Evolutionary conservation across 805 yeast species (phyloP), one percentile per base, ranked within the genome.

Genomic region (Pichia phayaonensis): DNA sequence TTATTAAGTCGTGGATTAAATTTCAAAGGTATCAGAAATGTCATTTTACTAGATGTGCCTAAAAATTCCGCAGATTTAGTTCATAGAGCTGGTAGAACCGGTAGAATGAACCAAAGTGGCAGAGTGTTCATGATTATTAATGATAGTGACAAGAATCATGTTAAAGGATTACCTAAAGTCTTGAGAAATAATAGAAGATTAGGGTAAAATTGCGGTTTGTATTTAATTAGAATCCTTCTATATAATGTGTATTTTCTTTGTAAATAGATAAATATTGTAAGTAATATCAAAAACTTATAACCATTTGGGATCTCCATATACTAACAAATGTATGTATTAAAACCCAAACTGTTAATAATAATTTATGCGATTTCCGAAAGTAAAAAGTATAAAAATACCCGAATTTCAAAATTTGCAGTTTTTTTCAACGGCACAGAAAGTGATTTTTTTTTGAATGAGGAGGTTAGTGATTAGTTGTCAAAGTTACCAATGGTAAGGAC

Each of bases 61-160:
- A 76, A 77, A 48, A 83, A 85, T 16, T 79, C 97, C 0, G 83
- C 88, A 20, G 98, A 92, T 66, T 72, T 92, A 53, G 81, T 92
- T 21, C 98, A 92, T 64, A 73, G 99, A 54, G 84, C 88, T 1
- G 99, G 99, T 1, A 79, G 99, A 68, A 92, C 97, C 0, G 97
- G 97, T 3, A 72, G 99, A 64, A 83, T 90, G 86, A 86, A 85
- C 43, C 89, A 84, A 61, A 75, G 84, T 38, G 99, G 99, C 15
- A 76, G 96, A 54, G 97, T 88, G 2, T 84, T 89, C 55, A 71
- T 94, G 60, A 79, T 92, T 47, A 83, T 84, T 26, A 84, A 83
- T 54, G 81, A 82, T 54, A 66, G 64, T 42, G 84, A 80, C 54
- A 83, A 84, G 58, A 75, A 86, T 5, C 89, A 95, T 89, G 83